These are phyloP conservation scores for Inga laurina DNA, from an alignment of 306 rosid species.

Conservation along the genomic window DNA sequence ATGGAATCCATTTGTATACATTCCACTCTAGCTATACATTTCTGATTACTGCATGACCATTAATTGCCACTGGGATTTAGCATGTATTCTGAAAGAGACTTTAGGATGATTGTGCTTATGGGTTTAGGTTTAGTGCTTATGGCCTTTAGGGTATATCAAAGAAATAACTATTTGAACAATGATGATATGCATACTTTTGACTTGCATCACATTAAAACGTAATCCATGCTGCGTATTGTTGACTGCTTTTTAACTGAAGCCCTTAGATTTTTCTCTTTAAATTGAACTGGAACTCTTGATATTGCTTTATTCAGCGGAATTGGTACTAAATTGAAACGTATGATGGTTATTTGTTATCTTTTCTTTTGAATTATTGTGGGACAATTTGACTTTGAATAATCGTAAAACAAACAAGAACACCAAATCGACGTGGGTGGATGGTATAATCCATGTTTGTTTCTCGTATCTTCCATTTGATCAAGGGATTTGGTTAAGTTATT, in stretches of 20 bases:
- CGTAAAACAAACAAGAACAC: background rate
- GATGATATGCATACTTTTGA: slow-evolving; percentile 7
- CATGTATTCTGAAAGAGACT: slow-evolving; percentile 12
- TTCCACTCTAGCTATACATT: background rate
- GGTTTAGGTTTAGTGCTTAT: slow-evolving; percentile 3
- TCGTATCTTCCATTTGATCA: slow-evolving; percentile 9
- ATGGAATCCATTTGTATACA: background rate
- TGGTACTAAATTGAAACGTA: background rate
- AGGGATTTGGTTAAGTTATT: background rate
- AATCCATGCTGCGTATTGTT: background rate
- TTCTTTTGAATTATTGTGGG: background rate
- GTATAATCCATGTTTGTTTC: background rate
- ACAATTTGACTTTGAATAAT: background rate
- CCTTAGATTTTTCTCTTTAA: background rate
- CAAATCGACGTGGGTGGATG: background rate
- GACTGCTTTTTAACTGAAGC: background rate
- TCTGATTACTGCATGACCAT: background rate
- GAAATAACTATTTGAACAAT: background rate
- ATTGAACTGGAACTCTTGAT: slow-evolving; percentile 5
- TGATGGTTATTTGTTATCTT: background rate
- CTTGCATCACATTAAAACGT: background rate
- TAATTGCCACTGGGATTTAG: background rate
- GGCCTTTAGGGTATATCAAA: background rate
- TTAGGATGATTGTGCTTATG: background rate
- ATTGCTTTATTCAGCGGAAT: background rate